Base-by-base conservation (phyloP, 352 stramenopile species). In the Globisporangium polare region DNA sequence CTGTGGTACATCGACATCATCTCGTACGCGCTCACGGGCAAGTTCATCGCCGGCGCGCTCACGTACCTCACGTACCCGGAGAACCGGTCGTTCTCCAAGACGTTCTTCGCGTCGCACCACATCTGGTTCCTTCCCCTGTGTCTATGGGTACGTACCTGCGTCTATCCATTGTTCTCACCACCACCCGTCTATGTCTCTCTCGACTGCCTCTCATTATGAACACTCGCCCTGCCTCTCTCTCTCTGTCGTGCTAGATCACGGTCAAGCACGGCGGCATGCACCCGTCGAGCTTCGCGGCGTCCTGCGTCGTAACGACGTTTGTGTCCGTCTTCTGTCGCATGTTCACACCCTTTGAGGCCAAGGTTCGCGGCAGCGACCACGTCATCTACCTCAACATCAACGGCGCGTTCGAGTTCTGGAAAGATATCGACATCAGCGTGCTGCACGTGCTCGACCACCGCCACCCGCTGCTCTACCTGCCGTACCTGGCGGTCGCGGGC, bases 1-100 rank as follows among this genome's bases (percentile, higher is more conserved):
- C 67, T 96, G 17, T 98, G 92, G 92, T 98, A 94, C 63, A 77
- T 97, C 13, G 92, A 97, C 73, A 72, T 84, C 33, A 41, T 82
- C 12, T 89, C 62, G 43, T 96, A 86, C 55, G 35, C 89, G 4
- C 50, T 95, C 53, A 88, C 71, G 24, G 72, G 83, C 59, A 96
- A 89, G 54, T 97, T 98, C 65, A 68, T 86, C 20, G 79, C 96
- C 24, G 94, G 94, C 15, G 92, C 91, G 4, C 81, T 91, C 66
- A 95, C 93, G 49, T 98, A 98, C 77, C 75, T 98, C 22, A 88
- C 83, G 51, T 89, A 90, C 61, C 77, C 77, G 2, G 81, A 90
- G 69, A 91, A 91, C 56, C 79, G 80, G 22, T 86, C 81, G 29
- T 88, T 91, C 63, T 89, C 80, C 62, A 92, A 92, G 64, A 84